phyloP scores from a whole-genome alignment of 805 yeast species.

The Pichia phayaonensis region DNA sequence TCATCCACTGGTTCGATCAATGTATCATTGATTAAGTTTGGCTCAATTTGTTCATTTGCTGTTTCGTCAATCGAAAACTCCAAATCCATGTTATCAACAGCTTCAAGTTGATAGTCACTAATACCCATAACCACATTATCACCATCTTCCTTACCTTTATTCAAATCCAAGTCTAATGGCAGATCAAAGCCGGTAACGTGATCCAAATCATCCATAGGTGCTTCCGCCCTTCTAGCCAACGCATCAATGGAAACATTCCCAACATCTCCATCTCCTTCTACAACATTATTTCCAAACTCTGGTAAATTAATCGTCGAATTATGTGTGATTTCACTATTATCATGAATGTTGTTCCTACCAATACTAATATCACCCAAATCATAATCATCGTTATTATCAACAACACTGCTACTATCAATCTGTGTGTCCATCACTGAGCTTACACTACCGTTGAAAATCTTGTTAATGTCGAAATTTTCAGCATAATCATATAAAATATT shows the following conservation, averaged over 20 bases:
- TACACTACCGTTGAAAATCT: slow-evolving; percentile 15
- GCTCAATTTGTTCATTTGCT: slow-evolving; percentile 14
- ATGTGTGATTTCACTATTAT: background rate
- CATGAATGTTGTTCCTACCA: slow-evolving; percentile 3
- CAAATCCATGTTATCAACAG: slow-evolving; percentile 35
- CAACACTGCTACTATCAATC: background rate
- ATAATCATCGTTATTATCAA: background rate
- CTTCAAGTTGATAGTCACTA: slow-evolving; percentile 11
- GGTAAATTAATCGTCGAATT: slow-evolving; percentile 16
- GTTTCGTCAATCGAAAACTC: slow-evolving; percentile 35
- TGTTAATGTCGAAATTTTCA: slow-evolving; percentile 39
- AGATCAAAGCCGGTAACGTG: slow-evolving; percentile 27
- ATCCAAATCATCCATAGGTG: slow-evolving; percentile 26
- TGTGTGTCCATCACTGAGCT: background rate
- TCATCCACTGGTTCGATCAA: background rate
- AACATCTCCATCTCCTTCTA: background rate
- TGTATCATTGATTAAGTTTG: background rate
- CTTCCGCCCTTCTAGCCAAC: slow-evolving; percentile 19
- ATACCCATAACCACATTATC: slow-evolving; percentile 1
- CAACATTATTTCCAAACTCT: slow-evolving; percentile 1
- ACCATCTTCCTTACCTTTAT: slow-evolving; percentile 2
- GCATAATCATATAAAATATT: slow-evolving; percentile 60
- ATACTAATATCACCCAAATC: slow-evolving; percentile 6
- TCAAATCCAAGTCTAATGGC: slow-evolving; percentile 29
- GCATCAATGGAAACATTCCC: slow-evolving; percentile 16